Percentiles rank a stretch among this genome's conserved stretches.
These are phyloP conservation scores for Fusarium guadeloupense DNA, from an alignment of 2,329 filamentous ascomycete species.

Conservation along the genomic window DNA sequence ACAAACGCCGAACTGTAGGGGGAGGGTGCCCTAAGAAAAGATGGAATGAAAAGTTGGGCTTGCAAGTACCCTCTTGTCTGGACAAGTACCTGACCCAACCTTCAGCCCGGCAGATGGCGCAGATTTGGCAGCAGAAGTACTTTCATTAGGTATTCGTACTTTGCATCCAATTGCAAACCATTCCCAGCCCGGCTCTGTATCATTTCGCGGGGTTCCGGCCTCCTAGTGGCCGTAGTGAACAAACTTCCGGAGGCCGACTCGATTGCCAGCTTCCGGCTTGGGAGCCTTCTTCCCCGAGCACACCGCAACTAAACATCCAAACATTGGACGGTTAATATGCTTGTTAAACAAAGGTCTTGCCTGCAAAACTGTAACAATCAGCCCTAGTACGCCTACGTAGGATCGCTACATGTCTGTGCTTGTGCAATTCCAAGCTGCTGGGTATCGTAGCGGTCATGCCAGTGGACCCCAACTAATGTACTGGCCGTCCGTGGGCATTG, in stretches of 20 bases:
- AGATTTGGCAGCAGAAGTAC: conserved; percentile 2
- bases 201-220: conserved; percentile 32
- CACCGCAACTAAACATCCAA: conserved; percentile 29
- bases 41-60: background rate
- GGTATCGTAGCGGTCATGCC: conserved; percentile 23
- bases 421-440: conserved; percentile 37
- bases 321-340: conserved; percentile 16
- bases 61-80: conserved; percentile 27
- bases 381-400: conserved; percentile 9
- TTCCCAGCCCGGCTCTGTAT: conserved; percentile 22
- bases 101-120: conserved; percentile 20
- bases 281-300: conserved; percentile 21
- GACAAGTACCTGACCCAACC: conserved; percentile 27
- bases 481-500: conserved; percentile 8
- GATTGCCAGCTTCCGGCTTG: conserved; percentile 28
- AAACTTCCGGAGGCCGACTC: conserved; percentile 22
- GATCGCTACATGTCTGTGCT: conserved; percentile 27
- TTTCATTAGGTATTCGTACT: too few species aligned
- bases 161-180: conserved; percentile 2
- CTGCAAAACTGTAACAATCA: conserved; percentile 1
- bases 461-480: conserved; percentile 31
- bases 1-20: conserved; percentile 1
- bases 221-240: conserved; percentile 29
- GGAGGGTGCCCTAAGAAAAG: conserved; percentile 12
- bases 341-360: conserved; percentile 10